Base-by-base conservation (phyloP, 2,329 filamentous ascomycete species). In the Salinomyces thailandicus region DNA sequence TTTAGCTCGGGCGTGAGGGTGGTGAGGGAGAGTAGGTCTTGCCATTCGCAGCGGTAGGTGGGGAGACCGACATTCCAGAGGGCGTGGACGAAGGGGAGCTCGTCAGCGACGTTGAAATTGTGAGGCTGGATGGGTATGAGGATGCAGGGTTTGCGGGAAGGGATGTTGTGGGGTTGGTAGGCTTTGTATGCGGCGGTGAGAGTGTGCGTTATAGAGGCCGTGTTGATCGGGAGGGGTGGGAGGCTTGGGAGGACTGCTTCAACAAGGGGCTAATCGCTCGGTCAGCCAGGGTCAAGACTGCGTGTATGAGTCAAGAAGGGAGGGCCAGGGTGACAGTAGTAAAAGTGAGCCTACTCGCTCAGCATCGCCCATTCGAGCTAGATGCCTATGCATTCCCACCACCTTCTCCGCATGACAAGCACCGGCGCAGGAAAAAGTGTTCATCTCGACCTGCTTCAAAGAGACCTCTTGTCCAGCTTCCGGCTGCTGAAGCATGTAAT, bases 371-470 rank as follows among this genome's bases (percentile, higher is more conserved):
- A 35, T 17, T 19, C 31, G 26, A 28, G 45, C 31, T 5, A 61
- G 40, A 42, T 64, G 58, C 5, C 50, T 54, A 50, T 68, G 64
- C 64, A 67, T 66, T 14, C 56, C 47, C 8, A 52, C 58, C 3
- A 60, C 56, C 27, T 54, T 59, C 27, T 62, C 58, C 14, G 60
- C 58, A 42, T 67, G 64, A 1, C 51, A 49, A 2, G 53, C 62
- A 1, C 64, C 64, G 11, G 64, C 60, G 31, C 59, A 60, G 5
- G 62, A 62, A 39, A 61, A 62, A 0, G 62, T 62, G 41, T 68
- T 68, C 47, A 67, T 61, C 39, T 68, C 64, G 7, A 68, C 62
- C 48, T 68, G 65, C 46, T 62, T 66, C 26, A 67, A 47, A 4
- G 27, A 38, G 1, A 45, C 35, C 11, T 36, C 32, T 7, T 34